Base-by-base conservation (phyloP, 139 green algal genomes). In the Volvox reticuliferus region DNA sequence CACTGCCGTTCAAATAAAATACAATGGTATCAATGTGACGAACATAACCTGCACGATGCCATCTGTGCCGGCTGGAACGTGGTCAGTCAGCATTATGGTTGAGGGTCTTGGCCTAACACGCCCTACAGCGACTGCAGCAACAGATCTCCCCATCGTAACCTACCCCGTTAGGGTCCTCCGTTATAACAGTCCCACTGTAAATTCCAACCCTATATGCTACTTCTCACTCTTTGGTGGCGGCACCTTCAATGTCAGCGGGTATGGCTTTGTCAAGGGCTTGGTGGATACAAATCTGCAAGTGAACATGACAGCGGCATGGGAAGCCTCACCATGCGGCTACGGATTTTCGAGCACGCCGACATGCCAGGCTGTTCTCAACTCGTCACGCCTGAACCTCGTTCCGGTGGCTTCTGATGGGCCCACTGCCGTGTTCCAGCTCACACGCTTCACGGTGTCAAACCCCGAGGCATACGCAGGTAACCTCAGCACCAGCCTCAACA, bases 181-280 rank as follows among this genome's bases (percentile, higher is more conserved):
- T 62, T 77, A 62, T 62, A 79, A 63, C 33, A 88, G 82, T 36
- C 82, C 82, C 9, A 9, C n/a, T 21, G 5, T 61, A 62, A 62
- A 32, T 35, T 19, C 62, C 30, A 32, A 33, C 81, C 5, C 61
- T n/a, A 71, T 1, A 12, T 90, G 86, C 69, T n/a, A 77, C 22
- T 37, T 83, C 69, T 90, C 86, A 14, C 36, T 90, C 2, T 90
- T 84, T n/a, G 86, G 86, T 2, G 86, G 86, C 69, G 71, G 71
- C 73, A 90, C 71, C 0, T 20, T 83, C 37, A 82, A 35, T 30
- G 21, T 82, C 36, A 89, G 28, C 69, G 69, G 69, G 12, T 82
- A 75, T 30, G 84, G 84, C 28, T 61, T 82, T 5, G 69, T 89
- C 28, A 82, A 89, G 84, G 83, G 35, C 35, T 35, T 88, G 65